A percentile compares a stretch with the other conserved stretches of the same genome.
phyloP scores from a whole-genome alignment of 2,329 filamentous ascomycete species.

The Pseudocercospora cruenta region DNA sequence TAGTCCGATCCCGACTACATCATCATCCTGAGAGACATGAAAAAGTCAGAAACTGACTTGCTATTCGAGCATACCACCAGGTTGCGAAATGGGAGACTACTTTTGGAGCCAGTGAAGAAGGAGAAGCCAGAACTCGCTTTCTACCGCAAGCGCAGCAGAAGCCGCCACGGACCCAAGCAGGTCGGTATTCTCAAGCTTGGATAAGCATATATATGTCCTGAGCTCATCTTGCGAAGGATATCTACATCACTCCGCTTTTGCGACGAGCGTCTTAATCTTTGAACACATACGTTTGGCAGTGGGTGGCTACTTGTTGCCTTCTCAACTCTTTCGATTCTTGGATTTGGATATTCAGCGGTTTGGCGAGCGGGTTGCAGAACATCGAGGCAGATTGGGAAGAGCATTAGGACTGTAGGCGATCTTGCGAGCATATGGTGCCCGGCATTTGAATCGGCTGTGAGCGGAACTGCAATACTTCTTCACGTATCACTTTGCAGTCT shows the following conservation, averaged over 20 bases:
- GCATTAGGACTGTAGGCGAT: neutral
- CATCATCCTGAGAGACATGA: conserved; percentile 55
- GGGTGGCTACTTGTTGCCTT: neutral
- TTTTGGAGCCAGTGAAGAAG: conserved; percentile 47
- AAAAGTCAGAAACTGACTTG: conserved; percentile 52
- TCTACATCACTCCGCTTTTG: conserved; percentile 4
- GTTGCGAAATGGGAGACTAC: conserved; percentile 45
- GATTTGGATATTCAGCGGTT: neutral
- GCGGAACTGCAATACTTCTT: neutral
- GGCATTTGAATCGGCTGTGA: neutral
- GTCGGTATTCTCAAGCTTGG: conserved; percentile 26
- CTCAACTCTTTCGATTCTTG: neutral
- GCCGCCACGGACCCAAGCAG: conserved; percentile 32
- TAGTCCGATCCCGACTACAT: conserved; percentile 52
- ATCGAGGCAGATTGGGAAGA: neutral
- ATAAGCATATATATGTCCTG: conserved; percentile 14
- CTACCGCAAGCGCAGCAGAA: conserved; percentile 43
- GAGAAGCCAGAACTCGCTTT: conserved; percentile 51
- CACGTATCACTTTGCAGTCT: neutral
- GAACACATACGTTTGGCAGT: neutral
- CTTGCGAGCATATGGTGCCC: neutral
- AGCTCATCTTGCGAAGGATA: conserved; percentile 11
- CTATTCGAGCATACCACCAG: conserved; percentile 56
- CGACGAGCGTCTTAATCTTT: neutral
- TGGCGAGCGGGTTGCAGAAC: neutral